Percentiles rank a stretch among this genome's conserved stretches.
phyloP scores from a whole-genome alignment of 1,284 basidiomycete species.

The Tilletia indica region DNA sequence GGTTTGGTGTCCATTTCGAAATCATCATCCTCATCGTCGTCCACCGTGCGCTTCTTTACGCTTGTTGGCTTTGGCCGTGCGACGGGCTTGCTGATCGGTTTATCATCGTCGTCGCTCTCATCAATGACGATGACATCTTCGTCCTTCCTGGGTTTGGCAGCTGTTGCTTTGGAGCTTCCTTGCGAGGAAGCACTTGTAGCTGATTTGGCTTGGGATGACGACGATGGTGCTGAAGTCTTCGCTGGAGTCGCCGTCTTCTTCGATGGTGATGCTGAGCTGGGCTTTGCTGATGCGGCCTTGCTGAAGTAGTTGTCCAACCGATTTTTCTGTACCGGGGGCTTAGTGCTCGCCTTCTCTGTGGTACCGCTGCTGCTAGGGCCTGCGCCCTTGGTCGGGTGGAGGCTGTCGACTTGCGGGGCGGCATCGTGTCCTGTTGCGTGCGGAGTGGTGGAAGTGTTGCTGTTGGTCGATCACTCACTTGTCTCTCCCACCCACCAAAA shows the following conservation, averaged over 20 bases:
- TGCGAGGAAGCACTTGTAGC: constrained; percentile 5
- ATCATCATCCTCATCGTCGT: constrained; percentile 38
- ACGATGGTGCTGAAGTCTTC: constrained; percentile 30
- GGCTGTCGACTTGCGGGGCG: constrained; percentile 1
- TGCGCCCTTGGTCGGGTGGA: background rate
- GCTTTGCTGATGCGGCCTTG: constrained; percentile 20
- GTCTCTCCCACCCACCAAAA: too few relatives aligned
- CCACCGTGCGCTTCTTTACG: constrained; percentile 31
- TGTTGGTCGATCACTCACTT: background rate
- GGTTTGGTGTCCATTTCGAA: background rate
- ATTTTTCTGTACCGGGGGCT: constrained; percentile 23
- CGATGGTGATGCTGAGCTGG: constrained; percentile 47
- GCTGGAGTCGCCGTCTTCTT: constrained; percentile 47
- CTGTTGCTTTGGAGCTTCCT: background rate
- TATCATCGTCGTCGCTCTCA: too few relatives aligned
- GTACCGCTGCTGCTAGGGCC: constrained; percentile 4
- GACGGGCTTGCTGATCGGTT: constrained; percentile 13
- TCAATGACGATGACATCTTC: too few relatives aligned
- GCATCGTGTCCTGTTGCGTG: background rate
- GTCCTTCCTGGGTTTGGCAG: too few relatives aligned
- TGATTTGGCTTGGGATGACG: background rate
- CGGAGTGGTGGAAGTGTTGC: background rate
- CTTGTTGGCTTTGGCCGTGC: background rate
- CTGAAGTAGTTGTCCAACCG: constrained; percentile 24
- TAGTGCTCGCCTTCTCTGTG: constrained; percentile 1